These are phyloP conservation scores for Cyanidioschyzon merolae DNA, from an alignment of 23 red algal species.

Conservation along the genomic window DNA sequence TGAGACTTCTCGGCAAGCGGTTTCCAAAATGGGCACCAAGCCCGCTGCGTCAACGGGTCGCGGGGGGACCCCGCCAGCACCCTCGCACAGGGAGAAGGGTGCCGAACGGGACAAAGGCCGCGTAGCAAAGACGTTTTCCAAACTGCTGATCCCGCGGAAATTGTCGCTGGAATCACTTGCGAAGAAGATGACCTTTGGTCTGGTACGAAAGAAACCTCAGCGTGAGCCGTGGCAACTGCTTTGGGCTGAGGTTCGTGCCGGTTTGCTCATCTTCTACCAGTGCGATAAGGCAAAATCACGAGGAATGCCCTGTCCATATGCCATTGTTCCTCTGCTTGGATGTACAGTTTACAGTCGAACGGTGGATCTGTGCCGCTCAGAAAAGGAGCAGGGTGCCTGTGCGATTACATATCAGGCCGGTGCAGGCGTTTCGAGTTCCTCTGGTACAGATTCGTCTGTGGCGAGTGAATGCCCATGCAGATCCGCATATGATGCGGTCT, in stretches of 20 bases:
- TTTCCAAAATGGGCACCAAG: neutral
- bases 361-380: neutral
- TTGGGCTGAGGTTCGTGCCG: constrained; percentile 1
- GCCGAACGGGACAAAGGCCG: neutral
- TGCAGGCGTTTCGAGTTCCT: no score
- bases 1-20: neutral
- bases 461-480: neutral
- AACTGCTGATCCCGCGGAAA: neutral
- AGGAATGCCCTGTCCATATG: neutral
- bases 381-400: neutral
- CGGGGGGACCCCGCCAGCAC: neutral
- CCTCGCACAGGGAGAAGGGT: neutral
- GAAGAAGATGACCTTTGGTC: constrained; percentile 2
- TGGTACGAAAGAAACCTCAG: neutral
- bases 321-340: neutral
- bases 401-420: no score
- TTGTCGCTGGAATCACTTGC: neutral
- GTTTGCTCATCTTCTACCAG: constrained; percentile 3
- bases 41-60: neutral
- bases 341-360: neutral
- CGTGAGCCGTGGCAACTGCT: neutral
- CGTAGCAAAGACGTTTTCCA: neutral
- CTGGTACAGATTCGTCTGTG: no score
- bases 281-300: neutral
- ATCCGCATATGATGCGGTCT: neutral